Base-by-base conservation (phyloP, 306 rosid genomes). In the Geum urbanum region DNA sequence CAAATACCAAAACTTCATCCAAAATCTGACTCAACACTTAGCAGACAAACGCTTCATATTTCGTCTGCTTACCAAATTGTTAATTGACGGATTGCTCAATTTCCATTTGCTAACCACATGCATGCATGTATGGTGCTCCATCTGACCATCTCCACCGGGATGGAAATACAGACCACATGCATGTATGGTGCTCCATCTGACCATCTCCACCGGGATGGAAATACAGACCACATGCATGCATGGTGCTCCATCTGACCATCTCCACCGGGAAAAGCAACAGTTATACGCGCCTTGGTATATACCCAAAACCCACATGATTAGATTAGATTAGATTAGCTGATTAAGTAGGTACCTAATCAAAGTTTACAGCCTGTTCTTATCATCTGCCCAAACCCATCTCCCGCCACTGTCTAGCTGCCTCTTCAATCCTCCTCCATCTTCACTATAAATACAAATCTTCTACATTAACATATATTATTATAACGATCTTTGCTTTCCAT, bases 341-440 rank as follows among this genome's bases (percentile, higher is more conserved):
- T 59, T 27, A 59, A 59, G 44, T 14, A 32, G 11, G 44, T 15
- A 35, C 64, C 64, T 59, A 59, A 59, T 32, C 5, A 9, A 11
- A 6, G 12, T 2, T 63, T n/a, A 80, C 77, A 77, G 80, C 44
- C 83, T 80, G 77, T 78, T 59, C 45, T 59, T 13, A 35, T 59
- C 64, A 58, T 12, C 63, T 27, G 12, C 18, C 63, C 63, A 27
- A 57, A 57, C 41, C 63, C 63, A 32, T 32, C 14, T 15, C 12
- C 50, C 10, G 50, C 50, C 50, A 47, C 51, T 47, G 64, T 44
- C 43, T 14, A 59, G 64, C 64, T 59, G 64, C 64, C 45, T 56
- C 40, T 56, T 56, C 39, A 3, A 9, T 27, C 7, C 64, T 35
- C 19, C 45, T 22, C n/a, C 62, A 10, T 12, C n/a, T 14, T 56